Evolutionary conservation across 164 flowering plant species (phyloP).

Genomic region (grape (Vitis vinifera)): DNA sequence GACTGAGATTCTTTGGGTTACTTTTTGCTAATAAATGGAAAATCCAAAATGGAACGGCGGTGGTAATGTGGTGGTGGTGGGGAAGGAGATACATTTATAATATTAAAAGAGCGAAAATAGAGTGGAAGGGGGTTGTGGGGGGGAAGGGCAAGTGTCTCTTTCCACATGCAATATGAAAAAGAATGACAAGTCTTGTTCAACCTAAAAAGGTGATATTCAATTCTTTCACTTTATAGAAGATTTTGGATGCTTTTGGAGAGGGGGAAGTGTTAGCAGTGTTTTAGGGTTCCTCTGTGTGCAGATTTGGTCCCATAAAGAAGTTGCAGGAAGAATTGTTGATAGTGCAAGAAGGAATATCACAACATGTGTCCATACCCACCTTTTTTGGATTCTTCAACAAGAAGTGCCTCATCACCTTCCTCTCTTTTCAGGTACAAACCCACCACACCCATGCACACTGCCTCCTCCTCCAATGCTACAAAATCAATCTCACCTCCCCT

Average conservation of each 20-base stretch:
- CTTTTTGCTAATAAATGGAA: no score
- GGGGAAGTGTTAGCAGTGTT: conserved; percentile 5
- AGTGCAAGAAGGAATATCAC: conserved; percentile 61
- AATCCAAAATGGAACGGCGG: no score
- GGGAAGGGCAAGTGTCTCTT: conserved; percentile 28
- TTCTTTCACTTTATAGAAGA: conserved; percentile 56
- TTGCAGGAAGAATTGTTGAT: conserved; percentile 57
- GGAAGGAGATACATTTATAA: no score
- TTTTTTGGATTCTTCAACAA: conserved; percentile 46
- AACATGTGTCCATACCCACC: conserved; percentile 41
- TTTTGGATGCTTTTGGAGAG: conserved; percentile 40
- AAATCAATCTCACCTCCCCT: no score
- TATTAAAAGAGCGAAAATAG: neutral
- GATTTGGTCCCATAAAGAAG: conserved; percentile 74
- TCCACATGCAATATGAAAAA: conserved; percentile 44
- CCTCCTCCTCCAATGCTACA: neutral
- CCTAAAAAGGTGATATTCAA: conserved; percentile 70
- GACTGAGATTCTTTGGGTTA: no score
- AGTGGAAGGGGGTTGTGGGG: neutral
- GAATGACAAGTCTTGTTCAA: conserved; percentile 42
- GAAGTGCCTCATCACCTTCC: no score
- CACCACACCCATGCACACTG: neutral
- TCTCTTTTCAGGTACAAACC: conserved; percentile 12
- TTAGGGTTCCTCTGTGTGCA: conserved; percentile 23
- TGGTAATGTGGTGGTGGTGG: no score